Evolutionary conservation across 371 early-diverging fungal genomes (phyloP), one percentile per base, ranked within the genome.

Genomic region (Nematocida sp.): DNA sequence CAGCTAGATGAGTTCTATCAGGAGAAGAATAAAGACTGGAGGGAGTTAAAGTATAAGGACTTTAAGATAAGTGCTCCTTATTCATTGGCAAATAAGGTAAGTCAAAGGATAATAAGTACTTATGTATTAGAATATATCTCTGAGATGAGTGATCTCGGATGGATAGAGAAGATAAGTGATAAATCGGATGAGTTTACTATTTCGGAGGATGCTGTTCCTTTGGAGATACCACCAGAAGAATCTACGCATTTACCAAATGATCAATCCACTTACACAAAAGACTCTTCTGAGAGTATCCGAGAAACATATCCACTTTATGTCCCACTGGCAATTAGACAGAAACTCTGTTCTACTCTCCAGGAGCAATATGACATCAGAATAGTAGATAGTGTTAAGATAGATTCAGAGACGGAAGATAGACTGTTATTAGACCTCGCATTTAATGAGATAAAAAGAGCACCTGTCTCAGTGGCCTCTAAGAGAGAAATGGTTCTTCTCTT

Each of bases 401-500:
- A 47, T 25, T 32, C n/a, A 19, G 41, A n/a, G 25, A 25, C 27
- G 11, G n/a, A n/a, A n/a, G n/a, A n/a, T n/a, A n/a, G n/a, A n/a
- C 17, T 55, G 4, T 21, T 55, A 21, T 38, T 37, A 11, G 67
- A 46, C 1, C 46, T 57, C 21, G 54, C 38, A 0, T 13, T 57
- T 23, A 31, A 66, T 27, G 7, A 19, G 4, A 32, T 66, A 43
- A 43, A 29, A 13, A 31, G 32, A 48, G 34, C 40, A 15, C 25
- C 11, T 2, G 38, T 57, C 15, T 1, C 43, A 32, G 0, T 37
- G 1, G 3, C 15, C 23, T 40, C 45, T 4, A 66, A 66, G 25
- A 27, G 15, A 19, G 67, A 66, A 15, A n/a, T 66, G 23, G 34
- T 66, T 9, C 13, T 25, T 27, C 27, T 66, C 9, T 66, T 66